Conservation (phyloP, 2,329 filamentous ascomycete genomes). For the Ploettnerulaceae sp. region DNA sequence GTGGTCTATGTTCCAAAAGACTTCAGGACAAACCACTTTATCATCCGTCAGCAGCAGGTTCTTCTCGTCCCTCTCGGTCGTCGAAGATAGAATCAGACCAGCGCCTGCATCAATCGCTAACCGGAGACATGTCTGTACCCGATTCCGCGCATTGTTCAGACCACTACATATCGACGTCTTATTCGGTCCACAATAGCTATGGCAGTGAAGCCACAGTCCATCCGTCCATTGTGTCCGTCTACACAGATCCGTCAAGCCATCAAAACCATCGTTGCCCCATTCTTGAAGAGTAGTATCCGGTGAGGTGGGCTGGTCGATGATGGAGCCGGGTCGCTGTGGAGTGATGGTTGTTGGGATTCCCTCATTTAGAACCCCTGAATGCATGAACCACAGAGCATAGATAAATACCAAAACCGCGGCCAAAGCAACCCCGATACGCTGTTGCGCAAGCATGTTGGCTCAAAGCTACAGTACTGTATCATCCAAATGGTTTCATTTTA, state of each 20-base stretch:
- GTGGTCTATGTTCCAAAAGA: conserved; percentile 18
- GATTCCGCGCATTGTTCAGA: conserved; percentile 25
- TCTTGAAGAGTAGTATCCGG: not conserved
- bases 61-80: conserved; percentile 9
- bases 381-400: not conserved
- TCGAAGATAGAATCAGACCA: conserved; percentile 22
- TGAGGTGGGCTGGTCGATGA: not conserved
- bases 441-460: not conserved
- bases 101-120: conserved; percentile 24
- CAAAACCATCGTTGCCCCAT: not conserved
- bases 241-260: conserved; percentile 13
- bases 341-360: not conserved
- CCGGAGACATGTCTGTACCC: conserved; percentile 25
- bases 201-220: conserved; percentile 27
- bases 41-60: conserved; percentile 10
- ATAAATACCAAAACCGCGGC: not conserved
- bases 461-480: not conserved
- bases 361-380: not conserved
- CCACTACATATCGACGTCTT: conserved; percentile 21
- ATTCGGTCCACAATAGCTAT: conserved; percentile 17
- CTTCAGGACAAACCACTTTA: conserved; percentile 12
- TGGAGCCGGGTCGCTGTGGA: not conserved
- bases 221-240: conserved; percentile 17
- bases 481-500: not conserved
- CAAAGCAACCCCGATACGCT: not conserved